These are phyloP conservation scores for Cutaneotrichosporon cutaneum DNA, from an alignment of 1,284 basidiomycete genomes.

Conservation along the genomic window DNA sequence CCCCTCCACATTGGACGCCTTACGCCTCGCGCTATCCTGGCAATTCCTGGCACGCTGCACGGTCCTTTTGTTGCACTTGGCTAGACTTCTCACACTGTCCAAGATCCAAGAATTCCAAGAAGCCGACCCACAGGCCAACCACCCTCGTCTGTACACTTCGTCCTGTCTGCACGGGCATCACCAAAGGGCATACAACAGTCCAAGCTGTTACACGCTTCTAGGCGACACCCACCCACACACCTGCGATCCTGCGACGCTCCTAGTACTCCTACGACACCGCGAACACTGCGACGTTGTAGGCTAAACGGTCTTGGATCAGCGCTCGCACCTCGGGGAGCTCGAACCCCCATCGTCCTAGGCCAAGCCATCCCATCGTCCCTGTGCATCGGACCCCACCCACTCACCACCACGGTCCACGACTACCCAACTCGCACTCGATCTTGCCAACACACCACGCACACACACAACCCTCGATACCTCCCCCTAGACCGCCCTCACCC, in stretches of 20 bases:
- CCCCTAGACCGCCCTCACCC: too few relatives aligned
- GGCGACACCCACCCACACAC: neutral
- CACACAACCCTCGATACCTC: neutral
- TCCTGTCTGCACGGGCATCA: constrained; percentile 7
- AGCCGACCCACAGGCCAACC: constrained; percentile 2
- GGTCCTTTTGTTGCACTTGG: neutral
- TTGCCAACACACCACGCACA: neutral
- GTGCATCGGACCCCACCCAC: neutral
- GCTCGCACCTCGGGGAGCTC: too few relatives aligned
- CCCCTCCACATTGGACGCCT: neutral
- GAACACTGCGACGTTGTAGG: neutral
- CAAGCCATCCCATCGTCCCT: neutral
- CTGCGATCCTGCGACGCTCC: neutral
- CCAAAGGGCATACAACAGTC: too few relatives aligned
- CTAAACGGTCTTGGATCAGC: too few relatives aligned
- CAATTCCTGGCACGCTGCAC: neutral
- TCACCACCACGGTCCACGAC: too few relatives aligned
- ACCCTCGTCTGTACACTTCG: neutral
- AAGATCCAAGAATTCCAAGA: neutral
- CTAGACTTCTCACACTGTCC: neutral
- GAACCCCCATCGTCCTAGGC: neutral
- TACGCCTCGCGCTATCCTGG: neutral
- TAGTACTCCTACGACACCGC: neutral
- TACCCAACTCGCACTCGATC: neutral
- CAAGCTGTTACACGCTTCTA: too few relatives aligned